A percentile compares a stretch with the other conserved stretches of the same genome.
These are phyloP conservation scores for Xylariaceae sp. DNA, from an alignment of 2,329 filamentous ascomycete species.

Conservation along the genomic window DNA sequence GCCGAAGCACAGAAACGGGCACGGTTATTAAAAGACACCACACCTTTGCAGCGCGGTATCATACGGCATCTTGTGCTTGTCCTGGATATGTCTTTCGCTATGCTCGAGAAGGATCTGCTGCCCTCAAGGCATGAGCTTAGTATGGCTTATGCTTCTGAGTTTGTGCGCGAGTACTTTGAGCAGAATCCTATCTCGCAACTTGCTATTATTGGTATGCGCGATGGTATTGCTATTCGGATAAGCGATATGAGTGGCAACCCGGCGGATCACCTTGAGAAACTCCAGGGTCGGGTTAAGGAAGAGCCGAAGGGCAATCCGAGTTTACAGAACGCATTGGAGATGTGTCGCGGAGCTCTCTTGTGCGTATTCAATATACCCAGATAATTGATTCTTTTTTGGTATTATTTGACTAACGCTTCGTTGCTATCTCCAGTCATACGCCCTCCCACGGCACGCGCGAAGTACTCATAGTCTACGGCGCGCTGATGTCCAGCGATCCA, in stretches of 20 bases:
- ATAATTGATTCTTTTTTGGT: background rate
- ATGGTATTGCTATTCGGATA: conserved; percentile 79
- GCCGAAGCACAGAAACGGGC: conserved; percentile 76
- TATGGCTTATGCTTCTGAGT: conserved; percentile 76
- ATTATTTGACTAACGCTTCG: conserved; percentile 4
- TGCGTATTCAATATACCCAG: conserved; percentile 35
- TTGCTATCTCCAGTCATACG: conserved; percentile 57
- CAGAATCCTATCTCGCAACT: conserved; percentile 98
- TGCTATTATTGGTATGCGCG: conserved; percentile 85
- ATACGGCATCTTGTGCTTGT: conserved; percentile 93
- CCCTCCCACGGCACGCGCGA: conserved; percentile 91
- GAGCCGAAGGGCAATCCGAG: conserved; percentile 71
- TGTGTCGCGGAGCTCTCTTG: conserved; percentile 89
- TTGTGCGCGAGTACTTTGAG: conserved; percentile 92
- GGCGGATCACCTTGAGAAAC: conserved; percentile 73
- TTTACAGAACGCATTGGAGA: conserved; percentile 91
- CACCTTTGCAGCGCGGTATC: conserved; percentile 90
- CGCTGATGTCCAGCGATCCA: conserved; percentile 82
- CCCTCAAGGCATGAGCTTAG: conserved; percentile 81
- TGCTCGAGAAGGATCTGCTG: conserved; percentile 90
- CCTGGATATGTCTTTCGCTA: conserved; percentile 86
- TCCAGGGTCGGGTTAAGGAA: conserved; percentile 59
- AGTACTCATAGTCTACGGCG: conserved; percentile 86
- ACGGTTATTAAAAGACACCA: conserved; percentile 85
- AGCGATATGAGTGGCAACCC: conserved; percentile 91